Conservation (phyloP, 495 filamentous ascomycete genomes). For the Immersiella caudata region DNA sequence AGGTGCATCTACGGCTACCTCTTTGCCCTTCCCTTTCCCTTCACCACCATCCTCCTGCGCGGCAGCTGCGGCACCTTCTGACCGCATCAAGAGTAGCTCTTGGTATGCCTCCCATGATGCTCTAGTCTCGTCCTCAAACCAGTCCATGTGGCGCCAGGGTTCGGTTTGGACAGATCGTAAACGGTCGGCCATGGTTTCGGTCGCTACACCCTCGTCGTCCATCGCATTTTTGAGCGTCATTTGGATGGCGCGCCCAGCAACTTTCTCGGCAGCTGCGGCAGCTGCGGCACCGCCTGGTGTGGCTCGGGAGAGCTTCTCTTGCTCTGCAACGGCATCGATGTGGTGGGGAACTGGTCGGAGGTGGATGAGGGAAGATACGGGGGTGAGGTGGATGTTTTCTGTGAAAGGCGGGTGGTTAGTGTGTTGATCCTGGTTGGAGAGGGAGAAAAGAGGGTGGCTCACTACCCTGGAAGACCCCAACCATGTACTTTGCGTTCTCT, state of each 20-base stretch:
- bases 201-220: slow-evolving; percentile 41
- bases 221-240: slow-evolving; percentile 55
- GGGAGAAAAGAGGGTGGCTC: slow-evolving; percentile 16
- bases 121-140: slow-evolving; percentile 49
- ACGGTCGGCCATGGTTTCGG: slow-evolving; percentile 53
- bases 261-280: slow-evolving; percentile 22
- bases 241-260: slow-evolving; percentile 49
- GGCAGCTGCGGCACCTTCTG: slow-evolving; percentile 1
- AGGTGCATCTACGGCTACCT: slow-evolving; percentile 13
- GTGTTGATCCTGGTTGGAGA: neutral
- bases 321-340: slow-evolving; percentile 50
- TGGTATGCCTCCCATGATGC: slow-evolving; percentile 48
- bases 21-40: slow-evolving; percentile 39
- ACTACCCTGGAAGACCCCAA: slow-evolving; percentile 56
- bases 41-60: slow-evolving; percentile 3
- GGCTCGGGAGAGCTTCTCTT: slow-evolving; percentile 44
- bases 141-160: slow-evolving; percentile 46
- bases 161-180: slow-evolving; percentile 50
- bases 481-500: slow-evolving; percentile 47
- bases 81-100: slow-evolving; percentile 41
- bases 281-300: slow-evolving; percentile 25
- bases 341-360: slow-evolving; percentile 52
- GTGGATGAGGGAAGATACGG: slow-evolving; percentile 47
- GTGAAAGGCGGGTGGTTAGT: neutral
- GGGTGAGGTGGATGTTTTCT: slow-evolving; percentile 55